Evolutionary conservation across 2,329 filamentous ascomycete species (phyloP), one percentile per base, ranked within the genome.

Genomic region (Trichoderma citrinoviride): DNA sequence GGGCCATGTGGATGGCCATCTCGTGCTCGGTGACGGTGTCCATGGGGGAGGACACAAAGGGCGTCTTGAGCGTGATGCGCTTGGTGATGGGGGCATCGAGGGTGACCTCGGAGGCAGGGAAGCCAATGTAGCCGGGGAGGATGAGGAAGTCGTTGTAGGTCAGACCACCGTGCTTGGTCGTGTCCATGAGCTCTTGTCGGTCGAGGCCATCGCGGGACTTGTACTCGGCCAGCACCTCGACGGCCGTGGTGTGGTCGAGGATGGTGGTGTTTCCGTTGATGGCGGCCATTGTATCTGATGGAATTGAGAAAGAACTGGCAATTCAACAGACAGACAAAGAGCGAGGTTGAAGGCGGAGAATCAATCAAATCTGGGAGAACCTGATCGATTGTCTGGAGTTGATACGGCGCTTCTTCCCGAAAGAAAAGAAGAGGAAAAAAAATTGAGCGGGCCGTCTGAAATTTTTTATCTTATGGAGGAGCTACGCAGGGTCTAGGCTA

Each of bases 121-220:
- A 99, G 79, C 94, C 95, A 81, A 99, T 97, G 82, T 97, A 97
- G 77, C 96, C 96, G 66, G 95, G 95, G 68, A 99, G 86, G 73
- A 99, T 82, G 68, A 99, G 88, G 83, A 99, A 99, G 81, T 99
- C 95, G 80, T 99, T 99, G 86, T 97, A 99, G 66, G 94, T 98
- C 75, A 99, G 85, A 74, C 95, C 95, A 68, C 95, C 95, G 75
- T 93, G 91, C 79, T 89, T 90, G 82, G 90, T 90, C 70, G 94
- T 93, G 82, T 99, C 91, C 77, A 98, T 87, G 72, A 99, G 85
- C 69, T 92, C 89, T 75, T 92, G 83, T 74, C 96, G 87, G 76
- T 92, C 87, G 73, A 99, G 89, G 66, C 95, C 95, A 87, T 99
- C 95, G 72, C 82, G 84, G 77, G 85, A 84, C 70, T 88, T 77